Evolutionary conservation across 148 eudicot species (phyloP).

Genomic region (Dianthus caryophyllus): DNA sequence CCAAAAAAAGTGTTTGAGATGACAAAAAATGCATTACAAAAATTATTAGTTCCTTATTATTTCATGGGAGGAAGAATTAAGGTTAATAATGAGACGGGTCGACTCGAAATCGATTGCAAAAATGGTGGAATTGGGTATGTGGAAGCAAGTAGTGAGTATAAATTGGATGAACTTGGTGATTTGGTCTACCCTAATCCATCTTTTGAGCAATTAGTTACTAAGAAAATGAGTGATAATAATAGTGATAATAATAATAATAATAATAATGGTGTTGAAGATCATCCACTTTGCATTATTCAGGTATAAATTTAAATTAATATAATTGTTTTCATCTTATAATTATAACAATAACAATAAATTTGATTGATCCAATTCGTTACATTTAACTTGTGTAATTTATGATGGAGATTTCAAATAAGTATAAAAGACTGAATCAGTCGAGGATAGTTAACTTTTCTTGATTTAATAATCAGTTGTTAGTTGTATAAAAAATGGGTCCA

Average conservation of each 20-base stretch:
- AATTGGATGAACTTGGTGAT: constrained; percentile 66
- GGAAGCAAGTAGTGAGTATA: constrained; percentile 52
- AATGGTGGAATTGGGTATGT: constrained; percentile 63
- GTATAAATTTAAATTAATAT: constrained; percentile 24
- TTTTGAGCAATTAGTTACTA: constrained; percentile 58
- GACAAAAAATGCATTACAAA: constrained; percentile 38
- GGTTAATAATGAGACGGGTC: constrained; percentile 36
- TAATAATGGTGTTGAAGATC: constrained; percentile 26
- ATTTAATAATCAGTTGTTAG: too few relatives aligned
- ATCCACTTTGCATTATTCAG: constrained; percentile 78
- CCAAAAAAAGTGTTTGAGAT: constrained; percentile 31
- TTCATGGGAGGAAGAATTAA: constrained; percentile 70
- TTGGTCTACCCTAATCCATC: constrained; percentile 90
- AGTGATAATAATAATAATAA: too few relatives aligned
- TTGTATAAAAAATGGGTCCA: too few relatives aligned
- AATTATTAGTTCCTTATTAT: constrained; percentile 46
- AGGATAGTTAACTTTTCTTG: too few relatives aligned
- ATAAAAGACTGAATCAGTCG: too few relatives aligned
- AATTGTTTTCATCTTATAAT: too few relatives aligned
- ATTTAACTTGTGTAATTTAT: too few relatives aligned
- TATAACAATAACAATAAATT: too few relatives aligned
- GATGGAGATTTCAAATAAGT: too few relatives aligned
- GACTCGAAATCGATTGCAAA: constrained; percentile 66
- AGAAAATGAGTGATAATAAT: constrained; percentile 21
- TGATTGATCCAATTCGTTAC: too few relatives aligned